phyloP scores from a whole-genome alignment of 306 rosid species.

The Corylus americana region DNA sequence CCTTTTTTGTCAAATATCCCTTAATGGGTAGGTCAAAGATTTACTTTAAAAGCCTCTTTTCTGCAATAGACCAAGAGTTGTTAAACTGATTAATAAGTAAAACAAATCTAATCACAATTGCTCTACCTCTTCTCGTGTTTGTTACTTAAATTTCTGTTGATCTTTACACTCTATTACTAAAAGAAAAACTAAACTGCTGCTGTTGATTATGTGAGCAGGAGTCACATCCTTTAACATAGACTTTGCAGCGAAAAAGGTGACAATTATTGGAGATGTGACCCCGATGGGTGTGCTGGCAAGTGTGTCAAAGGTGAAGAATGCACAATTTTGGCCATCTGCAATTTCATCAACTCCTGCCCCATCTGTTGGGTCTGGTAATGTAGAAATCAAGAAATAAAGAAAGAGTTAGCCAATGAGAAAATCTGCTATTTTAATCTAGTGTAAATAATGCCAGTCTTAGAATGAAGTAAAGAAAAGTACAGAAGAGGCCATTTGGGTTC shows the following conservation, averaged over 20 bases:
- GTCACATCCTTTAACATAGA: slow-evolving; percentile 87
- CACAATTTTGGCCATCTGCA: slow-evolving; percentile 71
- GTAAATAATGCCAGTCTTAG: slow-evolving; percentile 42
- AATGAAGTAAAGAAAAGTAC: slow-evolving; percentile 8
- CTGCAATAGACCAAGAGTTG: too few species aligned
- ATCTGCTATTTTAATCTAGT: slow-evolving; percentile 22
- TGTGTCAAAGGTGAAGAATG: slow-evolving; percentile 89
- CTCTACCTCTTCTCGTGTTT: too few species aligned
- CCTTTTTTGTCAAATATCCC: too few species aligned
- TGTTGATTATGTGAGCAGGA: slow-evolving; percentile 49
- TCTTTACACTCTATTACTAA: not conserved
- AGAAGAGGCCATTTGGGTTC: slow-evolving; percentile 3
- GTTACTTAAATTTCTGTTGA: not conserved
- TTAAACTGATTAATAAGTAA: too few species aligned
- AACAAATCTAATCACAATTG: too few species aligned
- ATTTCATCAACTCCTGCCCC: slow-evolving; percentile 27
- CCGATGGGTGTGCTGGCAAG: slow-evolving; percentile 73
- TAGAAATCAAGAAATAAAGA: slow-evolving; percentile 35
- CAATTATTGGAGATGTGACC: slow-evolving; percentile 73
- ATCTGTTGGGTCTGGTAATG: slow-evolving; percentile 25
- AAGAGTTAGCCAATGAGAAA: slow-evolving; percentile 9
- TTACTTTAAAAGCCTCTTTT: too few species aligned
- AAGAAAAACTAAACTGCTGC: not conserved
- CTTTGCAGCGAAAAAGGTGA: slow-evolving; percentile 89
- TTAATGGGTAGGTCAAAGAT: too few species aligned